Conservation (phyloP, 2,329 filamentous ascomycete species). For the Sporothrix globosa region DNA sequence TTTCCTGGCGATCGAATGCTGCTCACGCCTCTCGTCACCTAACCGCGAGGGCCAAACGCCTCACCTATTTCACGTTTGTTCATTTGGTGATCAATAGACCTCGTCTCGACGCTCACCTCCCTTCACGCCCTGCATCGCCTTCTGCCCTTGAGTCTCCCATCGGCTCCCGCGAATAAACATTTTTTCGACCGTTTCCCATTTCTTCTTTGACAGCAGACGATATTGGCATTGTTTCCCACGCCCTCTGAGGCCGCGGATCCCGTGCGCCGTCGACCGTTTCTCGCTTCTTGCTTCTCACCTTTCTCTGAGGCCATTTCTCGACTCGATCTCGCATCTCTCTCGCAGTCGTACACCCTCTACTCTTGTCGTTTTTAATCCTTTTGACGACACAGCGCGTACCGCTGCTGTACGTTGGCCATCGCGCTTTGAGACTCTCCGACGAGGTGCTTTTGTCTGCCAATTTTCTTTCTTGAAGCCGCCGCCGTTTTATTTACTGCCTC, state of each 20-base stretch:
- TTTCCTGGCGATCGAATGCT: neutral
- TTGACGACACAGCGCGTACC: conserved; percentile 12
- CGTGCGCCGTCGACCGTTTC: conserved; percentile 31
- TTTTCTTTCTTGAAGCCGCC: neutral
- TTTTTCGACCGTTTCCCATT: conserved; percentile 10
- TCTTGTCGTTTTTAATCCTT: neutral
- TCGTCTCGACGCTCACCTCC: conserved; percentile 6
- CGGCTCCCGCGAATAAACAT: conserved; percentile 25
- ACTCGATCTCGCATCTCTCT: neutral
- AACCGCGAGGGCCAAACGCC: conserved; percentile 10
- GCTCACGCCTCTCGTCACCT: conserved; percentile 11
- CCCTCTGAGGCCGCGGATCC: conserved; percentile 32
- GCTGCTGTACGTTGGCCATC: neutral
- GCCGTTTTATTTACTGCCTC: neutral
- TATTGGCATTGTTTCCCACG: conserved; percentile 27
- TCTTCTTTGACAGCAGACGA: conserved; percentile 21
- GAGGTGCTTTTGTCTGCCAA: neutral
- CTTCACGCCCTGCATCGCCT: neutral
- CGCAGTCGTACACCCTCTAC: neutral
- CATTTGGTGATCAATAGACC: neutral
- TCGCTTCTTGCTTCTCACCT: conserved; percentile 7
- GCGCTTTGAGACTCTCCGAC: neutral
- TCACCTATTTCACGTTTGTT: conserved; percentile 15
- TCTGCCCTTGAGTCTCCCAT: conserved; percentile 2
- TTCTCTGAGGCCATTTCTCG: neutral